Percentiles rank a stretch among this genome's conserved stretches.
phyloP scores from a whole-genome alignment of 208 protist genomes.

The Naegleria lovaniensis region DNA sequence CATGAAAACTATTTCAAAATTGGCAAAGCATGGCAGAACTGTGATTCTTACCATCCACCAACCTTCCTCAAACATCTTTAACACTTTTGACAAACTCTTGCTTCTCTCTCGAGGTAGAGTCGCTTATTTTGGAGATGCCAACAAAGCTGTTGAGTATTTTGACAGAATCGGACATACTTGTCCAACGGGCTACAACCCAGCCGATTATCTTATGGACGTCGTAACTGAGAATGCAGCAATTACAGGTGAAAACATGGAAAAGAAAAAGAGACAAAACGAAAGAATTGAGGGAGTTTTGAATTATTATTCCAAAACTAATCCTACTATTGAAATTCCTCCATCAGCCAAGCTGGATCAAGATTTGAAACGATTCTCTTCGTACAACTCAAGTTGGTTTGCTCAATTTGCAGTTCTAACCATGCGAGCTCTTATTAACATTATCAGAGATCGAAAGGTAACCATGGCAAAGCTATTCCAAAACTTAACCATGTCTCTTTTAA shows the following conservation, averaged over 20 bases:
- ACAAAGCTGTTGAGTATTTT: conserved; percentile 32
- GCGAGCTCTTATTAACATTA: not conserved
- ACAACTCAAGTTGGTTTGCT: not conserved
- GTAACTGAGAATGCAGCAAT: not conserved
- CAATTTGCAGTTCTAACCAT: not conserved
- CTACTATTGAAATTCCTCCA: not conserved
- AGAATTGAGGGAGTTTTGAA: not conserved
- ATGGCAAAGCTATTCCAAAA: conserved; percentile 17
- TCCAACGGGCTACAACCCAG: conserved; percentile 34
- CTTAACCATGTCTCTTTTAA: not conserved
- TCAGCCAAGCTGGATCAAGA: not conserved
- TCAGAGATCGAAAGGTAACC: conserved; percentile 10
- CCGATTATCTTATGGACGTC: conserved; percentile 38
- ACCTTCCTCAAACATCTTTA: conserved; percentile 60
- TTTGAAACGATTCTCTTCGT: conserved; percentile 34
- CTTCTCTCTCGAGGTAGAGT: not conserved
- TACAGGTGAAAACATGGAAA: not conserved
- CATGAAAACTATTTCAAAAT: conserved; percentile 37
- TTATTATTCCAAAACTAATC: not conserved
- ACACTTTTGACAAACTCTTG: conserved; percentile 21
- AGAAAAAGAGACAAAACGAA: not conserved
- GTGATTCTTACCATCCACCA: conserved; percentile 61
- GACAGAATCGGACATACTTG: conserved; percentile 31
- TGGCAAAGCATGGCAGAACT: conserved; percentile 44
- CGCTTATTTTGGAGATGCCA: conserved; percentile 27